Conservation (phyloP, 2,329 filamentous ascomycete species). For the Aspergillus pseudoviridinutans region DNA sequence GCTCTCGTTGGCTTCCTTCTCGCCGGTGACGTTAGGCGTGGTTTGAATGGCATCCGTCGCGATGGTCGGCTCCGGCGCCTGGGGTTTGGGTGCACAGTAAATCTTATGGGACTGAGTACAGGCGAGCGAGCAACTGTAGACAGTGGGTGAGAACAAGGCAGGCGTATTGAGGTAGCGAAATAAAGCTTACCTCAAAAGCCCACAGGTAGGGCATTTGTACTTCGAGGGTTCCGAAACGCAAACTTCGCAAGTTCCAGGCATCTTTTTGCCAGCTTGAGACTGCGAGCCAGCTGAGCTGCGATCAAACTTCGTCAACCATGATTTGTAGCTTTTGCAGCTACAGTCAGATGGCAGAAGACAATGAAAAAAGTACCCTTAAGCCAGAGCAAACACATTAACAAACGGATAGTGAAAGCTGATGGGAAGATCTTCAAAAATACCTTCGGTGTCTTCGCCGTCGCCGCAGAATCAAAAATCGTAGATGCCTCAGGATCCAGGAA, state of each 20-base stretch:
- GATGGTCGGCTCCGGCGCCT: slow-evolving; percentile 11
- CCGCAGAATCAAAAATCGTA: not conserved
- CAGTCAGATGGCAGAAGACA: not conserved
- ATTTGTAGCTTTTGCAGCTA: slow-evolving; percentile 6
- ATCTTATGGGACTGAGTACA: slow-evolving; percentile 45
- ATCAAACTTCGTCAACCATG: slow-evolving; percentile 15
- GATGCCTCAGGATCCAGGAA: not conserved
- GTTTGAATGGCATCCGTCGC: slow-evolving; percentile 9
- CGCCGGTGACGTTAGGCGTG: slow-evolving; percentile 7
- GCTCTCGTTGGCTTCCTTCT: slow-evolving; percentile 3
- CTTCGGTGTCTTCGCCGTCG: not conserved
- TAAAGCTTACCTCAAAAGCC: slow-evolving; percentile 32
- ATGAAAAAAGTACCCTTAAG: not conserved
- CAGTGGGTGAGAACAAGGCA: not conserved
- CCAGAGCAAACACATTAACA: not conserved
- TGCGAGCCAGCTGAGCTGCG: slow-evolving; percentile 8
- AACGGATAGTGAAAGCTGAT: not conserved
- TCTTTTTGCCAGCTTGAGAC: slow-evolving; percentile 16
- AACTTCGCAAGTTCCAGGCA: slow-evolving; percentile 34
- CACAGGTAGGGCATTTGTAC: slow-evolving; percentile 39
- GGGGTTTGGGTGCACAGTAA: slow-evolving; percentile 35
- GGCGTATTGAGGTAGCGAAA: not conserved
- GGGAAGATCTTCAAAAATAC: not conserved
- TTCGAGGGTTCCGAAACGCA: slow-evolving; percentile 35
- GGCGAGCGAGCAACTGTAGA: slow-evolving; percentile 41